Conservation (phyloP, 2,329 filamentous ascomycete genomes). For the Diaporthe ampelina region DNA sequence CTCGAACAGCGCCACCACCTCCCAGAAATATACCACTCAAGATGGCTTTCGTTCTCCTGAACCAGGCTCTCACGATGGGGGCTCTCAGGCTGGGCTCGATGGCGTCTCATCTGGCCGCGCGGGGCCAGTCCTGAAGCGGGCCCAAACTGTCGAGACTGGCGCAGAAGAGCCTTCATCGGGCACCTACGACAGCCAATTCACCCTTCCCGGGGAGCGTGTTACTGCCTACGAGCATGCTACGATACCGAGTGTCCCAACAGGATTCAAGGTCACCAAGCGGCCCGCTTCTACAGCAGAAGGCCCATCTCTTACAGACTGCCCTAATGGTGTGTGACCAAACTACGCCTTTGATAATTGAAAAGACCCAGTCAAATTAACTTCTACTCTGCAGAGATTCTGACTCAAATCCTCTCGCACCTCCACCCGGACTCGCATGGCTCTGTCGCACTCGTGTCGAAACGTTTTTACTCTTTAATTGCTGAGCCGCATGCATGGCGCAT, state of each 20-base stretch:
- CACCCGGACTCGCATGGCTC: constrained; percentile 86
- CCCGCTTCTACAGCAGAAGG: constrained; percentile 55
- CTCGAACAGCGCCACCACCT: constrained; percentile 54
- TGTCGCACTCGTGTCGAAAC: constrained; percentile 87
- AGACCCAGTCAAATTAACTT: constrained; percentile 44
- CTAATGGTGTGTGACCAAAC: constrained; percentile 77
- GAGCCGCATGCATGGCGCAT: constrained; percentile 94
- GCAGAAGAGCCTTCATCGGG: constrained; percentile 68
- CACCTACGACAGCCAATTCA: constrained; percentile 48
- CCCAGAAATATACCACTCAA: constrained; percentile 59
- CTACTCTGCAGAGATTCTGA: constrained; percentile 81
- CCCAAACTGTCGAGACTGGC: constrained; percentile 61
- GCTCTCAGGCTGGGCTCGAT: constrained; percentile 52
- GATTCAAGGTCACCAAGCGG: constrained; percentile 70
- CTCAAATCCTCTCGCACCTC: constrained; percentile 90
- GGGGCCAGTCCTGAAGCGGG: constrained; percentile 46
- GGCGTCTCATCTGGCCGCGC: constrained; percentile 55
- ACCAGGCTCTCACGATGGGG: constrained; percentile 53
- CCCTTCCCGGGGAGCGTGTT: constrained; percentile 66
- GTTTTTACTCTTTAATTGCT: constrained; percentile 88
- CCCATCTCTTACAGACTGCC: constrained; percentile 71
- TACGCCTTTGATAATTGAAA: constrained; percentile 2
- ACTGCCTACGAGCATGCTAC: constrained; percentile 73
- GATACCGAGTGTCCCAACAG: constrained; percentile 61
- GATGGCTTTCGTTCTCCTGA: constrained; percentile 68